Evolutionary conservation across 345 rosid species (phyloP), one percentile per base, ranked within the genome.

Genomic region (Brassica incana): DNA sequence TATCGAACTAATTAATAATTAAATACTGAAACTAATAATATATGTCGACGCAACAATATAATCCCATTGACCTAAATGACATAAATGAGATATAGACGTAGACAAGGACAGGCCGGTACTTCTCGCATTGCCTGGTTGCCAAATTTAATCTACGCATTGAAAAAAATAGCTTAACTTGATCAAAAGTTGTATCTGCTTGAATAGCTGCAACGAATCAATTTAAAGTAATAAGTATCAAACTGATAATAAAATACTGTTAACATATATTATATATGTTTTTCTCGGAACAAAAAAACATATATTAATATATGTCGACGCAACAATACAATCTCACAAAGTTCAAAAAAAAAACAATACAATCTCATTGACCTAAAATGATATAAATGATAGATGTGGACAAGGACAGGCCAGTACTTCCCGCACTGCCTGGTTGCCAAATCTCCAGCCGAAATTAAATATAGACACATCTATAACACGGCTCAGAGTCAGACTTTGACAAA

Each of bases 31-130:
- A 43, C 5, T 2, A 12, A 10, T 69, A 18, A 20, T 60, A 33
- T 2, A 62, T 11, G 74, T 73, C 82, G 69, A 73, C 82, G 74
- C 69, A 48, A 59, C 20, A 29, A 32, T 77, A 69, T 69, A 73
- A 66, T 23, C 45, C 52, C 65, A 25, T 59, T 20, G 12, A 20
- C 29, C 30, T 5, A 56, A 72, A 30, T 33, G 58, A 38, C n/a
- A 59, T 5, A 3, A 25, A 35, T 63, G 50, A 36, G n/a, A 25
- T 35, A 16, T 71, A 25, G 60, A 79, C 32, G 68, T 79, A 40
- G 82, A 73, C 74, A 73, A 33, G 45, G 48, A 65, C 71, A 61
- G 32, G 48, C 71, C 9, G 25, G 52, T 9, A 18, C 43, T 36
- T 27, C 30, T 5, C 5, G 50, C 50, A 43, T 4, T 43, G 62